These are phyloP conservation scores for Symbiodinium natans DNA, from an alignment of 73 alveolate species.

Conservation along the genomic window DNA sequence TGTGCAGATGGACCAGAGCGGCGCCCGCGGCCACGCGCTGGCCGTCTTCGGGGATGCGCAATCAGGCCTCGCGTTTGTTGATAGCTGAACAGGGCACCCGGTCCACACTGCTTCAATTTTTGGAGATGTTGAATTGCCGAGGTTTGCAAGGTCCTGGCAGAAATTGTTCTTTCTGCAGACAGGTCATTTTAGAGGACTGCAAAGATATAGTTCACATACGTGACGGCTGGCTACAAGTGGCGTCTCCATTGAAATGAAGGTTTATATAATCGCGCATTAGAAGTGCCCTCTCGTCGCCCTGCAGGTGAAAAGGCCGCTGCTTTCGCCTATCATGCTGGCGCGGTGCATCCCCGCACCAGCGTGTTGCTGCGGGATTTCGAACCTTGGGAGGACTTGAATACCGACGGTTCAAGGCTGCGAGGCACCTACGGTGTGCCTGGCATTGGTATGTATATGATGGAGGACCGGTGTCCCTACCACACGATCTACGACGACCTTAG, in stretches of 20 bases:
- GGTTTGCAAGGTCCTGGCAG: too few species aligned
- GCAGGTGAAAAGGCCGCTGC: constrained; percentile 74
- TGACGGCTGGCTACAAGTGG: too few species aligned
- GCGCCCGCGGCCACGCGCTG: constrained; percentile 51
- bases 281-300: neutral
- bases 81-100: too few species aligned
- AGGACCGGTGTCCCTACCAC: constrained; percentile 62
- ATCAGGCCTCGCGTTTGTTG: constrained; percentile 23
- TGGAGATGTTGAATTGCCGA: too few species aligned
- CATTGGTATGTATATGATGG: constrained; percentile 64
- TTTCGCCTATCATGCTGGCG: constrained; percentile 64
- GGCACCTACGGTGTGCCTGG: constrained; percentile 34
- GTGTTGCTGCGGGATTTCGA: constrained; percentile 31
- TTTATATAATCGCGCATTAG: too few species aligned
- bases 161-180: too few species aligned
- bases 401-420: constrained; percentile 37
- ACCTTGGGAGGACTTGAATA: constrained; percentile 40
- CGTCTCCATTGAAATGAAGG: too few species aligned
- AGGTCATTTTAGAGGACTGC: too few species aligned
- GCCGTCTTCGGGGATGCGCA: constrained; percentile 40
- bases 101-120: too few species aligned
- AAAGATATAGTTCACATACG: too few species aligned
- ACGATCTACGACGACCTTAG: constrained; percentile 25
- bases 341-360: constrained; percentile 46
- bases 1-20: constrained; percentile 68